Evolutionary conservation across 257 asterid species (phyloP).

Genomic region (Primulina tabacum): DNA sequence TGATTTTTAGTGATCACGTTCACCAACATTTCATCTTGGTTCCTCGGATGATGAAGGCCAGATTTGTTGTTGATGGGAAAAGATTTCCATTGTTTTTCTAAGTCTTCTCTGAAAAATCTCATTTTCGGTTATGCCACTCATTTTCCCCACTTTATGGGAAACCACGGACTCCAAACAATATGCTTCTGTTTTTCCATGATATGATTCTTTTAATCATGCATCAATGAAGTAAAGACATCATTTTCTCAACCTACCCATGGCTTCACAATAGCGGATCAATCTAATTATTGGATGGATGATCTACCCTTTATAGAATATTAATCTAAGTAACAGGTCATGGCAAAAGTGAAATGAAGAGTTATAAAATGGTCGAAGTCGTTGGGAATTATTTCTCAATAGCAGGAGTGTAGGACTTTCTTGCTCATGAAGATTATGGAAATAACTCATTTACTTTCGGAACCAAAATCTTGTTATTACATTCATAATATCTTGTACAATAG

Average conservation of each 20-base stretch:
- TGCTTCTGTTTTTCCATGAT: neutral
- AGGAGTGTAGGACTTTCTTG: constrained; percentile 3
- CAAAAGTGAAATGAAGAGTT: neutral
- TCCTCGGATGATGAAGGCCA: neutral
- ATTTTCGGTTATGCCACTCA: too few species aligned
- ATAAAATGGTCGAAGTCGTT: neutral
- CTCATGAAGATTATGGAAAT: neutral
- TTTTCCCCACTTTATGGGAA: too few species aligned
- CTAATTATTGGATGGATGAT: neutral
- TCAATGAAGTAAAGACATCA: neutral
- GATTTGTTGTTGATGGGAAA: neutral
- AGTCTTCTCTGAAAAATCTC: neutral
- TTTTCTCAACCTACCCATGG: neutral
- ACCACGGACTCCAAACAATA: too few species aligned
- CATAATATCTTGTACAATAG: neutral
- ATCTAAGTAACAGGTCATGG: neutral
- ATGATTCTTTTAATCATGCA: neutral
- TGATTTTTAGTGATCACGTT: neutral
- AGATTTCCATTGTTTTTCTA: neutral
- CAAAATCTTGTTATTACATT: neutral
- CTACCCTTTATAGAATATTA: neutral
- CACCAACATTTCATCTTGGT: neutral
- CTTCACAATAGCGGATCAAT: neutral
- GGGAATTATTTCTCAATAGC: neutral
- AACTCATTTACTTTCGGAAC: neutral